These are phyloP conservation scores for Smallanthus sonchifolius DNA, from an alignment of 129 eudicot species.

Conservation along the genomic window DNA sequence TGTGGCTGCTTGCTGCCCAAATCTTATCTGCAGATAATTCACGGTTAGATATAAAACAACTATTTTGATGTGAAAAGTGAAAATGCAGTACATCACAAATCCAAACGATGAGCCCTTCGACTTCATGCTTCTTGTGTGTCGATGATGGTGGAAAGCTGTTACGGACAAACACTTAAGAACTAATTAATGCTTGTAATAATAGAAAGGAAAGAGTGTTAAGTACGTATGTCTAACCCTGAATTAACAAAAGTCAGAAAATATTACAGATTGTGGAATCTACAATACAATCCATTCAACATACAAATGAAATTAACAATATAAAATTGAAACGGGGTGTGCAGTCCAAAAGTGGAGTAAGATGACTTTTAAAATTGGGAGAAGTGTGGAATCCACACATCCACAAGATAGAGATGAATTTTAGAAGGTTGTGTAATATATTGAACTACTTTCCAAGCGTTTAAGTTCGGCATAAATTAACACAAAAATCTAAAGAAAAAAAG, in stretches of 20 bases:
- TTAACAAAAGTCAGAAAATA: not conserved
- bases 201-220: slow-evolving; percentile 11
- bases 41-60: not conserved
- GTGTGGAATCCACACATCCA: slow-evolving; percentile 25
- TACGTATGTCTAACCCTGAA: not conserved
- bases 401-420: not conserved
- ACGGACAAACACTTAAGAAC: slow-evolving; percentile 2
- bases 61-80: not conserved
- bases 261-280: slow-evolving; percentile 15
- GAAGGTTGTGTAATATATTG: not conserved
- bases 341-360: not conserved
- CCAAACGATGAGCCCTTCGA: not conserved
- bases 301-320: not conserved
- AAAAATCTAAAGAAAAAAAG: not conserved
- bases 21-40: slow-evolving; percentile 2
- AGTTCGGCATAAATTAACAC: not conserved
- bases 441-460: not conserved
- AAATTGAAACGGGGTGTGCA: not conserved
- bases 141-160: slow-evolving; percentile 8
- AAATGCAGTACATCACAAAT: not conserved
- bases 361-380: not conserved
- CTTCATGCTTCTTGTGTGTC: not conserved
- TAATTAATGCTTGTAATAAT: slow-evolving; percentile 4
- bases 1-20: not conserved
- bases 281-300: slow-evolving; percentile 14